These are phyloP conservation scores for Euclidium syriacum DNA, from an alignment of 345 rosid species.

Conservation along the genomic window DNA sequence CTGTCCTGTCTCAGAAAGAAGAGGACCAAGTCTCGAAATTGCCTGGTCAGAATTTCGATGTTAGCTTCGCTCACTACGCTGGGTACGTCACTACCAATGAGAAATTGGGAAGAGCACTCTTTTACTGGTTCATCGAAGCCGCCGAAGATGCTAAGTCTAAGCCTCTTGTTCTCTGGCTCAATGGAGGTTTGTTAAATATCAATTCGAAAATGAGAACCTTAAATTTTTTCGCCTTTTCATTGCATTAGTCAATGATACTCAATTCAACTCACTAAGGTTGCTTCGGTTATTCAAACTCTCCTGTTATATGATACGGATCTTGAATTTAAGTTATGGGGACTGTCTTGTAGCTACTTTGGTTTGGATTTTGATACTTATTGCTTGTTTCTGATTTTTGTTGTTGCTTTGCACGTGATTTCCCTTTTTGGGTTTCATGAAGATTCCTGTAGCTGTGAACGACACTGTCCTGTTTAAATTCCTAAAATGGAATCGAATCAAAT, in stretches of 20 bases:
- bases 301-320: conserved; percentile 10
- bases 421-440: neutral
- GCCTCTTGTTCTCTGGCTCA: conserved; percentile 92
- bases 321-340: neutral
- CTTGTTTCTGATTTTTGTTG: neutral
- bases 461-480: neutral
- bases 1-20: conserved; percentile 40
- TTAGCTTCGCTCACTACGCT: conserved; percentile 65
- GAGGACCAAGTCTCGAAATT: conserved; percentile 55
- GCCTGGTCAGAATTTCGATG: conserved; percentile 66
- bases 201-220: neutral
- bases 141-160: conserved; percentile 67
- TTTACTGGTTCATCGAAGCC: conserved; percentile 86
- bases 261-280: neutral
- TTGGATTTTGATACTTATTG: neutral
- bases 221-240: neutral
- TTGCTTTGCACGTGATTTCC: conserved; percentile 7
- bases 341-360: neutral
- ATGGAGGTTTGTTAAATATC: conserved; percentile 55
- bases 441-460: neutral
- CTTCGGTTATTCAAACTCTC: neutral
- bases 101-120: conserved; percentile 63
- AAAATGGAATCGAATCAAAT: neutral
- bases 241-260: neutral
- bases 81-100: conserved; percentile 70